Base-by-base conservation (phyloP, 164 flowering plant genomes). In the Vitis riparia region DNA sequence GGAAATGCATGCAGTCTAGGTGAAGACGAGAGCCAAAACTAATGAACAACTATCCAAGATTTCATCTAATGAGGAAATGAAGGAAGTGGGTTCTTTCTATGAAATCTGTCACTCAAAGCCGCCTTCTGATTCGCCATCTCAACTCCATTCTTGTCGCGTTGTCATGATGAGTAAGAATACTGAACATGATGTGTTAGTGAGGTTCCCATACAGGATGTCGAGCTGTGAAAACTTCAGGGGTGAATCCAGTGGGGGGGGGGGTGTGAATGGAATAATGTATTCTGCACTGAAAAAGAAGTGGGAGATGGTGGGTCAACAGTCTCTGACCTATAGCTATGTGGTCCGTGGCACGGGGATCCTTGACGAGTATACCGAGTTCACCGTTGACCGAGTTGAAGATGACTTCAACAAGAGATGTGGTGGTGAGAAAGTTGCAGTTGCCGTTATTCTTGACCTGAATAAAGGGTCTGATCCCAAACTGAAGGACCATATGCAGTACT, bases 131-230 rank as follows among this genome's bases (percentile, higher is more conserved):
- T 62, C 86, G 78, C 27, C 92, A 85, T 10, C 90, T 93, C 63
- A 75, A 67, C 62, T 52, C 68, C 8, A 70, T 90, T 65, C 44
- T 2, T 32, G 44, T 32, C 82, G 90, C 12, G 80, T 78, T 30
- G 92, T 80, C 60, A 80, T 89, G 93, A 92, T 89, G 58, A 78
- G 74, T 11, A 85, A 85, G 69, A 85, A 76, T 75, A 83, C 79
- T 1, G 78, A 76, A 60, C 29, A 66, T n/a, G 76, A 67, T 11
- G 85, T 86, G 14, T 63, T 86, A 3, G 74, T 89, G 62, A 86
- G 81, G 68, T 90, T 72, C 62, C 97, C 95, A 1, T 90, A 93
- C 73, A 58, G 71, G n/a, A 55, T 67, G 51, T 85, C 95, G 13
- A 80, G 89, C 5, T 60, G 82, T 8, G 73, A 67, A 0, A 83